Evolutionary conservation across 495 filamentous ascomycete species (phyloP).

Genomic region (Hamigera avellanea): DNA sequence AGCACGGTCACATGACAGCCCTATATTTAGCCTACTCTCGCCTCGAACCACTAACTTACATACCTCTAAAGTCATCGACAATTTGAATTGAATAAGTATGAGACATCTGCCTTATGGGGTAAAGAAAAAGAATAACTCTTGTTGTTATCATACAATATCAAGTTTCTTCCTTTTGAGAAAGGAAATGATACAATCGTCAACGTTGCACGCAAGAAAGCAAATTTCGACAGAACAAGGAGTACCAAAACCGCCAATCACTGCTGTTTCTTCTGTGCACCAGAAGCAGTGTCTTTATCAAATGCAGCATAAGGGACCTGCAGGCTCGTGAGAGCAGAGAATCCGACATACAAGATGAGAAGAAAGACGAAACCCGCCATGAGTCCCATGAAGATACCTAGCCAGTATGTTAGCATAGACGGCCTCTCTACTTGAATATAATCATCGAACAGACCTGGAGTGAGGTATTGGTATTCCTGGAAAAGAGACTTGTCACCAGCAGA

Average conservation of each 20-base stretch:
- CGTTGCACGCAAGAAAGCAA: no score
- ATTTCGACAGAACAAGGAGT: neutral
- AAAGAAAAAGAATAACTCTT: no score
- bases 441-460: constrained; percentile 51
- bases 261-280: constrained; percentile 76
- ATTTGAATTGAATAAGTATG: neutral
- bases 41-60: no score
- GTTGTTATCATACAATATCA: no score
- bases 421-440: neutral
- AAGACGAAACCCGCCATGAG: constrained; percentile 57
- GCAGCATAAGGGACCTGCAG: constrained; percentile 84
- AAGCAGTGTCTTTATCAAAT: constrained; percentile 92
- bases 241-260: constrained; percentile 22
- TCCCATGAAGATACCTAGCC: constrained; percentile 73
- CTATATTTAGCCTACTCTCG: neutral
- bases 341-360: constrained; percentile 65
- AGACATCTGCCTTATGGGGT: neutral
- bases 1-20: neutral
- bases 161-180: no score
- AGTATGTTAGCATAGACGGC: constrained; percentile 5
- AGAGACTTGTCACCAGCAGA: constrained; percentile 40
- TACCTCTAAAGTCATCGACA: no score
- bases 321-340: constrained; percentile 60
- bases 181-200: constrained; percentile 1
- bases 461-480: constrained; percentile 87